phyloP scores from a whole-genome alignment of 2,329 filamentous ascomycete genomes.

The Fusarium sp. region DNA sequence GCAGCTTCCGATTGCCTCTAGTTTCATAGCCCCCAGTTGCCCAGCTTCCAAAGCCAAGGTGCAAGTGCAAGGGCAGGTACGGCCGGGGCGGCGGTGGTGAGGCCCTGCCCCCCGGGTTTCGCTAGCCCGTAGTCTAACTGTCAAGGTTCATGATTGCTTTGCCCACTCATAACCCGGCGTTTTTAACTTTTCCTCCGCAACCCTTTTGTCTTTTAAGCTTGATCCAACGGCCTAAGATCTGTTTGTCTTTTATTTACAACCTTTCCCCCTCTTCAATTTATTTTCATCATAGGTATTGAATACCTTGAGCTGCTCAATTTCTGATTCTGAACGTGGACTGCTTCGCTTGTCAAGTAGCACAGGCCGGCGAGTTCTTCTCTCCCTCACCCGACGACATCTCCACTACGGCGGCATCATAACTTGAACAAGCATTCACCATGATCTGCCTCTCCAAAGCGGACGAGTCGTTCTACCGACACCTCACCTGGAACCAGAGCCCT shows the following conservation, averaged over 20 bases:
- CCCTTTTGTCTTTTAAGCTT: slow-evolving; percentile 16
- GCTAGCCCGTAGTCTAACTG: background rate
- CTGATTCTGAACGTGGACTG: slow-evolving; percentile 3
- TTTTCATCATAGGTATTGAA: background rate
- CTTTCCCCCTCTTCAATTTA: background rate
- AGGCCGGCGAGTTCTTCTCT: background rate
- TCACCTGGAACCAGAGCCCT: slow-evolving; percentile 66
- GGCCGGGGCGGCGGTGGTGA: background rate
- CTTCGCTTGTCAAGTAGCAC: background rate
- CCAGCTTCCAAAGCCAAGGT: slow-evolving; percentile 19
- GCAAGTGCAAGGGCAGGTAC: slow-evolving; percentile 5
- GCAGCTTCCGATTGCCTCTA: slow-evolving; percentile 27
- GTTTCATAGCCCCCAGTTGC: slow-evolving; percentile 33
- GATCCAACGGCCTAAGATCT: background rate
- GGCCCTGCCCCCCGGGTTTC: slow-evolving; percentile 16
- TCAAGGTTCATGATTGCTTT: background rate
- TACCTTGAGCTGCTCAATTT: background rate
- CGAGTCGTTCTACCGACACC: slow-evolving; percentile 59
- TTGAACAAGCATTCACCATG: slow-evolving; percentile 46
- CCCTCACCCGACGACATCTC: slow-evolving; percentile 13
- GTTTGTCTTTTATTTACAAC: background rate
- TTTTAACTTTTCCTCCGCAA: slow-evolving; percentile 33
- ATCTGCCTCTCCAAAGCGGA: slow-evolving; percentile 68
- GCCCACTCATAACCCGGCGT: background rate
- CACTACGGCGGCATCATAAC: background rate